Percentiles rank a stretch among this genome's conserved stretches.
These are phyloP conservation scores for Schwanniomyces etchellsii DNA, from an alignment of 1,139 yeast genomes.

Conservation along the genomic window DNA sequence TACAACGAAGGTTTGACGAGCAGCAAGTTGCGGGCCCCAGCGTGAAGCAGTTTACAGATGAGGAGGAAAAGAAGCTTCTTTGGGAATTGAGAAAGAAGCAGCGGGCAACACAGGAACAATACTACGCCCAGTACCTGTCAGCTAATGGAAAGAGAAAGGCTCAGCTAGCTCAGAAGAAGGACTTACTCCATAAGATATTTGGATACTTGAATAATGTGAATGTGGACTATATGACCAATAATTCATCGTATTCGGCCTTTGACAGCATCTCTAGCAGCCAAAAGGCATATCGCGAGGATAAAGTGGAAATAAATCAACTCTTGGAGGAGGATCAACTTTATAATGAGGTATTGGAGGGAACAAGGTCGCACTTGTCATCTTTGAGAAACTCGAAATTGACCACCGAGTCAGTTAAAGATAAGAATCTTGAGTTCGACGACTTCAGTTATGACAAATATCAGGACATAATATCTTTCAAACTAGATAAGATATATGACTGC, in stretches of 20 bases:
- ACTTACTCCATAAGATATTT: slow-evolving; percentile 31
- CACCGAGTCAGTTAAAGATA: slow-evolving; percentile 4
- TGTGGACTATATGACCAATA: slow-evolving; percentile 38
- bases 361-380: slow-evolving; percentile 9
- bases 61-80: slow-evolving; percentile 25
- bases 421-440: slow-evolving; percentile 9
- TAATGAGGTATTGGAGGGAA: slow-evolving; percentile 21
- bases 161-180: slow-evolving; percentile 40
- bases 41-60: slow-evolving; percentile 11
- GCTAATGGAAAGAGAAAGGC: slow-evolving; percentile 33
- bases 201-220: slow-evolving; percentile 36
- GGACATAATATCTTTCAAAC: slow-evolving; percentile 15
- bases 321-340: slow-evolving; percentile 32
- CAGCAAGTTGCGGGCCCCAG: slow-evolving; percentile 5
- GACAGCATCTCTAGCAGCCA: slow-evolving; percentile 34
- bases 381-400: slow-evolving; percentile 5
- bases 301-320: slow-evolving; percentile 31
- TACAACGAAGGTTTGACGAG: slow-evolving; percentile 8
- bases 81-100: slow-evolving; percentile 29
- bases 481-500: slow-evolving; percentile 20
- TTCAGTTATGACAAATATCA: slow-evolving; percentile 27
- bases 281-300: slow-evolving; percentile 38
- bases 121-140: slow-evolving; percentile 29
- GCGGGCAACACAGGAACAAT: slow-evolving; percentile 28
- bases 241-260: slow-evolving; percentile 32